A percentile compares a stretch with the other conserved stretches of the same genome.
phyloP scores from a whole-genome alignment of 2,329 filamentous ascomycete genomes.

The Neopestalotiopsis sp. region DNA sequence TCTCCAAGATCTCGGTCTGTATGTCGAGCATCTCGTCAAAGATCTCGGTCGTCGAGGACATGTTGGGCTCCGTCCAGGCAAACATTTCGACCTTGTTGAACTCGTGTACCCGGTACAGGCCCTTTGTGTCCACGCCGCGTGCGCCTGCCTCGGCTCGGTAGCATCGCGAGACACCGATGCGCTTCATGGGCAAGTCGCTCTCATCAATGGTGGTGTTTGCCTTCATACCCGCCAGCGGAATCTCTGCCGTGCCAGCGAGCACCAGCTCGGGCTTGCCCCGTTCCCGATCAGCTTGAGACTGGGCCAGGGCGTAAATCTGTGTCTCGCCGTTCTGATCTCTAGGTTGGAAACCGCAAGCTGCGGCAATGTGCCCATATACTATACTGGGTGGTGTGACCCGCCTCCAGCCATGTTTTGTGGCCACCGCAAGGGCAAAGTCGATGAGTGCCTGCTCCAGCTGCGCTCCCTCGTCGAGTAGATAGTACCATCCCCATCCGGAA shows the following conservation, averaged over 20 bases:
- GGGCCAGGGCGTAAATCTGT: constrained; percentile 84
- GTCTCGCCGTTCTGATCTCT: constrained; percentile 89
- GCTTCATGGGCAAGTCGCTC: constrained; percentile 73
- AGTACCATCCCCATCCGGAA: constrained; percentile 98
- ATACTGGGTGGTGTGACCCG: constrained; percentile 85
- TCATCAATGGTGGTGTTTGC: constrained; percentile 73
- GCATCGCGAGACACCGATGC: constrained; percentile 87
- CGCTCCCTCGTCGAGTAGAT: constrained; percentile 87
- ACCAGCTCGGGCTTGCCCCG: constrained; percentile 71
- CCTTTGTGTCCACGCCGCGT: constrained; percentile 88
- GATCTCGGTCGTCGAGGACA: constrained; percentile 55
- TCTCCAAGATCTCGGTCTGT: constrained; percentile 81
- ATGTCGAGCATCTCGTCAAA: constrained; percentile 88
- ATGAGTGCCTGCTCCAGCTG: constrained; percentile 94
- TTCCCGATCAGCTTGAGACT: constrained; percentile 65
- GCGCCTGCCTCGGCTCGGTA: constrained; percentile 95
- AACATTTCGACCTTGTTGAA: constrained; percentile 99
- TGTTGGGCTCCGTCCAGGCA: constrained; percentile 77
- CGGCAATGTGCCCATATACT: constrained; percentile 89
- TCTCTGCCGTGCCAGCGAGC: constrained; percentile 90
- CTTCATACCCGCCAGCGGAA: constrained; percentile 90
- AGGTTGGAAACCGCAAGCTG: constrained; percentile 93
- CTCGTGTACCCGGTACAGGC: constrained; percentile 95
- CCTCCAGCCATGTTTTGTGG: constrained; percentile 77
- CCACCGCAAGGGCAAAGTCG: constrained; percentile 80